A percentile compares a stretch with the other conserved stretches of the same genome.
Evolutionary conservation across 768 basidiomycete species (phyloP).

Genomic region (Mycena kentingensis): DNA sequence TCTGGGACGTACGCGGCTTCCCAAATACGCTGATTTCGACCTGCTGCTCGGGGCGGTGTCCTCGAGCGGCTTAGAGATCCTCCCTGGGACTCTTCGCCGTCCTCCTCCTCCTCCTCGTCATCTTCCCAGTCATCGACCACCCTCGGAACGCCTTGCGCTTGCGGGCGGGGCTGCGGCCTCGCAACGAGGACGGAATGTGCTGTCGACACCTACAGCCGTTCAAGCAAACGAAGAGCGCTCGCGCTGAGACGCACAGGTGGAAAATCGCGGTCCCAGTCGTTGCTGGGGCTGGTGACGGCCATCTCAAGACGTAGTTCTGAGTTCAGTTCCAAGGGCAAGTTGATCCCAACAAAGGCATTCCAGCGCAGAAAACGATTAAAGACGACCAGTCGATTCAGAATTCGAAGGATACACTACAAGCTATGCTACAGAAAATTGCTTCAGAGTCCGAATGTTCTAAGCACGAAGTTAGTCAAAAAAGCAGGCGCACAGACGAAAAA

Average conservation of each 20-base stretch:
- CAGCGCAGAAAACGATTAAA: too few relatives aligned
- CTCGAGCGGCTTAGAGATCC: conserved; percentile 12
- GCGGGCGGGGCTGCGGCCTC: not conserved
- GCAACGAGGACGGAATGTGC: too few relatives aligned
- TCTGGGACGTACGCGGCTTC: conserved; percentile 62
- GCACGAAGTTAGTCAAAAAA: too few relatives aligned
- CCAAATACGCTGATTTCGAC: conserved; percentile 53
- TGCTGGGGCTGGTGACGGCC: too few relatives aligned
- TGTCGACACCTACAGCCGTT: not conserved
- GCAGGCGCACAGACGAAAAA: too few relatives aligned
- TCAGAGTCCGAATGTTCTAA: too few relatives aligned
- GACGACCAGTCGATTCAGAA: too few relatives aligned
- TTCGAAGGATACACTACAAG: too few relatives aligned
- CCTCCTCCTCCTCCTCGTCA: conserved; percentile 49
- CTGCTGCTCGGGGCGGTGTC: not conserved
- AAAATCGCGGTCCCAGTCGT: not conserved
- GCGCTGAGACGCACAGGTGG: not conserved
- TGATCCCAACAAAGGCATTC: too few relatives aligned
- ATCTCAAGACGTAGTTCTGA: too few relatives aligned
- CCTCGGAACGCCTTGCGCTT: conserved; percentile 25
- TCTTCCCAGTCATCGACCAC: conserved; percentile 59
- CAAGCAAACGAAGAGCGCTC: not conserved
- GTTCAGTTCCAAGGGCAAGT: too few relatives aligned
- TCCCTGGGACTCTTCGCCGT: conserved; percentile 40
- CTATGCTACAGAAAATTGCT: too few relatives aligned